Base-by-base conservation (phyloP, 192 early-diverging fungal species). In the Umbelopsis sp. region DNA sequence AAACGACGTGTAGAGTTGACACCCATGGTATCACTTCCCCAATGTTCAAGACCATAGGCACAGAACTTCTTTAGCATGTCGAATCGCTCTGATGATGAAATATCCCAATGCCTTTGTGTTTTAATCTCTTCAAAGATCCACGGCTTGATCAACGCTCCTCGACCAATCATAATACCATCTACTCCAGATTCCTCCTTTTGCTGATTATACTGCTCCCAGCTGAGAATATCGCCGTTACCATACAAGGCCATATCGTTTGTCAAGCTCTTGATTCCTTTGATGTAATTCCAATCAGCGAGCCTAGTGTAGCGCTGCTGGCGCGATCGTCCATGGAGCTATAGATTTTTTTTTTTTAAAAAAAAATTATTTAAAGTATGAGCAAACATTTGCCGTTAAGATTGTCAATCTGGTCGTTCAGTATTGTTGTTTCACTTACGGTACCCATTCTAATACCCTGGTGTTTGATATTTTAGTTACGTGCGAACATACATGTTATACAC, bases 81-180 rank as follows among this genome's bases (percentile, higher is more conserved):
- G 51, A 99, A 86, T 20, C 97, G 91, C 83, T 99, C 96, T 5
- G 80, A 69, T 1, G 93, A 86, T 31, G 90, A 91, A 67, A 99
- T 99, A 73, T 99, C 97, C 90, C 92, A 97, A 66, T 94, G 86
- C 17, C 87, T 80, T 52, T 90, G 87, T 43, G 92, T 89, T 69
- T 93, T 89, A 71, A 99, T 97, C 75, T 99, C 97, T 4, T 85
- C 88, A 79, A 99, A 98, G 2, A 99, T 87, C 97, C 97, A 99
- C 4, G 97, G 97, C 84, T 99, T 99, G 72, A 98, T 94, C 59
- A 97, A 80, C 6, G 94, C 95, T 53, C 76, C 77, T 34, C 97
- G 87, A 4, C 91, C 96, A 71, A 99, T 90, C 96, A 99, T 96
- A 20, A 95, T 77, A 8, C 95, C 96, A 71, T 95, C 93, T 1